Base-by-base conservation (phyloP, 805 yeast species). In the Starmera pachycereana region DNA sequence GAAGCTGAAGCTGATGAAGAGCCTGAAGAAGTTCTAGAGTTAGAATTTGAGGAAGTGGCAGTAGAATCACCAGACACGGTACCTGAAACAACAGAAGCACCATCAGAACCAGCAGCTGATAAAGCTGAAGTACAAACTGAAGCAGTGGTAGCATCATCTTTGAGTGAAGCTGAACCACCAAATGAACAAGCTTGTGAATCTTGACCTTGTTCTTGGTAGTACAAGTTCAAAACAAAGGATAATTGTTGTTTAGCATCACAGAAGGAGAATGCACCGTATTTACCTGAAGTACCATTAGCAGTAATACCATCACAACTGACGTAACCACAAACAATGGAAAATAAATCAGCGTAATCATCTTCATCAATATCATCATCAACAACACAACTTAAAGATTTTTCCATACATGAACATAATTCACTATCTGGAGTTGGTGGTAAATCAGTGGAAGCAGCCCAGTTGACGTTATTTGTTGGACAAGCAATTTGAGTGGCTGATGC, bases 381-480 rank as follows among this genome's bases (percentile, higher is more conserved):
- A 46, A 79, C 81, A 74, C 94, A 83, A 18, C 60, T 39, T 49
- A 72, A 65, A 11, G 87, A 62, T 25, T 52, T 50, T 30, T 69
- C 54, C 66, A 81, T 66, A 68, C 94, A 83, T 44, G 70, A 64
- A 69, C 92, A 83, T 41, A 73, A 66, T 36, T 58, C 69, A 38
- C 69, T 57, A 53, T 81, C 71, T 48, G 94, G 94, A 39, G 87
- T 78, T 61, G 92, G 94, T 53, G 94, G 94, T 56, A 83, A 68
- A 29, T 54, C 61, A n/a, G 80, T 68, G 29, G 77, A 58, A 41
- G 88, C 92, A 42, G 62, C 61, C 92, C 92, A 83, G 59, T 73
- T 52, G 9, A 59, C 31, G 41, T 64, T 60, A 30, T 66, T 56
- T 14, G 83, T 65, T 47, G 90, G 90, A 58, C 92, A 83, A 30